phyloP scores from a whole-genome alignment of 441 rosid genomes.

The Adansonia grandidieri region DNA sequence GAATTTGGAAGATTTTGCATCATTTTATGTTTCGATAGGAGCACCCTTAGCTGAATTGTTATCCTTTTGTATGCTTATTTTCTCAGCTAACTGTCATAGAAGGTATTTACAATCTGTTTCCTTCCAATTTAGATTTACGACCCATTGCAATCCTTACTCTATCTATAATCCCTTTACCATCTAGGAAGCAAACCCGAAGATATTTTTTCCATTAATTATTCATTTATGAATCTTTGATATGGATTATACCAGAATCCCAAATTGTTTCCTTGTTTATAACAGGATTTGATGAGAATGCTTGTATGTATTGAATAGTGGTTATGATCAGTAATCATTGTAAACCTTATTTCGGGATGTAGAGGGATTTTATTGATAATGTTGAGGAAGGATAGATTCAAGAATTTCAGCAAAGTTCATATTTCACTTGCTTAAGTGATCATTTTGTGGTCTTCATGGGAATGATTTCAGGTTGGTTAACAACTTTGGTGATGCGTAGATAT shows the following conservation, averaged over 20 bases:
- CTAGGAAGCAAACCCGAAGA: not conserved
- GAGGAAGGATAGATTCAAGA: not conserved
- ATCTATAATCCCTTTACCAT: not conserved
- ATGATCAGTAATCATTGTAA: not conserved
- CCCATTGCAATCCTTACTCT: not conserved
- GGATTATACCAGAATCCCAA: not conserved
- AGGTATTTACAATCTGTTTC: not conserved
- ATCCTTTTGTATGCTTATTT: not conserved
- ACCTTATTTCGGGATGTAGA: not conserved
- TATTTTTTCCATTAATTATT: not conserved
- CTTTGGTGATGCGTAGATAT: not conserved
- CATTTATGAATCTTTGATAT: not conserved
- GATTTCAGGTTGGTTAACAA: not conserved
- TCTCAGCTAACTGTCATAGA: not conserved
- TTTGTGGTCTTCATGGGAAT: conserved; percentile 8
- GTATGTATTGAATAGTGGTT: not conserved
- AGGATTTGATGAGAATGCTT: not conserved
- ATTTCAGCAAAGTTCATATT: not conserved
- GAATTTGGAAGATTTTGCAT: not conserved
- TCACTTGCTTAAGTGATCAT: not conserved
- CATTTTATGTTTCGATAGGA: not conserved
- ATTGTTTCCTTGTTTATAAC: not conserved
- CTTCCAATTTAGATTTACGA: not conserved
- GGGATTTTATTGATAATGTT: not conserved
- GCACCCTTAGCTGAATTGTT: not conserved